Evolutionary conservation across 2,329 filamentous ascomycete genomes (phyloP), one percentile per base, ranked within the genome.

Genomic region (Alternaria sp.): DNA sequence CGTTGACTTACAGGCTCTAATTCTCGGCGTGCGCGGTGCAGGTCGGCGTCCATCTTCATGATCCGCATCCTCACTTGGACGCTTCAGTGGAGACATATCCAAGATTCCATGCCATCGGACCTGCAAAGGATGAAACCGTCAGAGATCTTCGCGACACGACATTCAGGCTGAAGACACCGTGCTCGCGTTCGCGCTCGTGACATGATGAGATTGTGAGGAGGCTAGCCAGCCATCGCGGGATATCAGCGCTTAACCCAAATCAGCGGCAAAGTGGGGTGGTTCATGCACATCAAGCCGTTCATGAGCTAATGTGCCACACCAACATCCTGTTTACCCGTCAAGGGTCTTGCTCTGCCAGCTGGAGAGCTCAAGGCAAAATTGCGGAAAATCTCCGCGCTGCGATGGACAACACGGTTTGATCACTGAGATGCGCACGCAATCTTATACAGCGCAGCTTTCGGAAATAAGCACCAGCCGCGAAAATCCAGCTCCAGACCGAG

Each of bases 11-110:
- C 72, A 75, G 14, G 72, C 72, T 65, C 72, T 63, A 28, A 70
- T 71, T 47, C 70, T 65, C 20, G 67, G 63, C 18, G 65, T 62
- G 47, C 71, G 71, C 28, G 69, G 68, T 42, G 69, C 69, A 51
- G 69, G 63, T 49, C 71, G 67, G 43, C 69, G 67, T 22, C 72
- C 72, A 44, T 72, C 71, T 30, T 67, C 64, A 42, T 73, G 72
- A 28, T 73, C 70, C 32, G 59, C 65, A 63, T 75, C 71, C 49
- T 74, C 72, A 58, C 68, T 72, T 46, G 64, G 63, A 59, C 72
- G 69, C 66, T 75, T 74, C 57, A 66, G 64, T 52, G 66, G 66
- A 64, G 91, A 95, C 79, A 87, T 92, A 22, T 80, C 95, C 71
- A 89, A 93, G 46, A 76, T 24, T 80, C 95, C 71, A 89, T 93